Evolutionary conservation across 768 basidiomycete genomes (phyloP).

Genomic region (Epithele typhae): DNA sequence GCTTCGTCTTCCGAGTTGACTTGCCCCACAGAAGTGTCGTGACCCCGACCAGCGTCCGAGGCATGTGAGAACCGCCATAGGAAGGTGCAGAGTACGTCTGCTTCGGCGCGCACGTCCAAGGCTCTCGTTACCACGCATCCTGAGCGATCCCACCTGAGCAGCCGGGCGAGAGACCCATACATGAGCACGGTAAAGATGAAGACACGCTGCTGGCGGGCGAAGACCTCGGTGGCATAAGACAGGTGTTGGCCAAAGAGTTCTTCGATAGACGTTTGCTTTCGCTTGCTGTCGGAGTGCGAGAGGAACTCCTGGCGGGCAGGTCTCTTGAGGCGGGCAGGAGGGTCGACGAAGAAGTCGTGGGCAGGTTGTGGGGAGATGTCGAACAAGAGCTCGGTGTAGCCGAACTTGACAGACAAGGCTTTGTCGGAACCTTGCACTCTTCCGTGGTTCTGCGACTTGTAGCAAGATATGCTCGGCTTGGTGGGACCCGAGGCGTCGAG

Average conservation of each 20-base stretch:
- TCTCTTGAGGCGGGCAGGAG: background rate
- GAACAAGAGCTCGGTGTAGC: constrained; percentile 4
- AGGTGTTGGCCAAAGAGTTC: background rate
- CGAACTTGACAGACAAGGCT: background rate
- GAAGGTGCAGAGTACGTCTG: constrained; percentile 24
- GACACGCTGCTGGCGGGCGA: constrained; percentile 26
- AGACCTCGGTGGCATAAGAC: constrained; percentile 1
- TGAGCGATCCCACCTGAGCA: constrained; percentile 31
- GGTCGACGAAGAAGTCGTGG: background rate
- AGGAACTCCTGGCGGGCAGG: background rate
- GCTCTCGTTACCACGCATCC: constrained; percentile 27
- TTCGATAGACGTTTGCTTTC: no score
- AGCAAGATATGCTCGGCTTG: constrained; percentile 7
- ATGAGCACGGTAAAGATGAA: constrained; percentile 28
- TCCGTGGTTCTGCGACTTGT: background rate
- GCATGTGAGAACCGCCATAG: constrained; percentile 26
- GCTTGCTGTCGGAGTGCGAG: background rate
- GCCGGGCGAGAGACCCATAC: constrained; percentile 21
- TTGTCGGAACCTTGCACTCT: background rate
- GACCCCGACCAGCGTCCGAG: constrained; percentile 17
- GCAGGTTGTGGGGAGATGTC: background rate
- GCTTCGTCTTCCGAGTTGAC: background rate
- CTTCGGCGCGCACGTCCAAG: constrained; percentile 22
- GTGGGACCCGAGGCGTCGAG: background rate
- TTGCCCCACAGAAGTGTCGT: constrained; percentile 13